phyloP scores from a whole-genome alignment of 371 early-diverging fungal genomes.

The Enterocytospora artemiae region DNA sequence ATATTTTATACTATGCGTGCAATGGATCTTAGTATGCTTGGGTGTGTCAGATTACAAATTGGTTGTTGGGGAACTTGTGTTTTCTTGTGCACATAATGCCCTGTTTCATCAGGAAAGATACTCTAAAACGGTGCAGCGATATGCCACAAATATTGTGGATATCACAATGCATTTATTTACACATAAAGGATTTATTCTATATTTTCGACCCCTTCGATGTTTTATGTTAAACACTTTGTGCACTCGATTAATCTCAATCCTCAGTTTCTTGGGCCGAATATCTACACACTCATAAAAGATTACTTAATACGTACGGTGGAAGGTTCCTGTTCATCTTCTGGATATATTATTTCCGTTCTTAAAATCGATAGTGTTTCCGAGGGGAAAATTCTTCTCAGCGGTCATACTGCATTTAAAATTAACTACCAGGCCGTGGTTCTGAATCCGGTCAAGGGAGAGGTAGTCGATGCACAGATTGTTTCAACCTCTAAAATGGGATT shows the following conservation, averaged over 20 bases:
- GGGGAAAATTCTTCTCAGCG: slow-evolving; percentile 56
- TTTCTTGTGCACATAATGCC: no score
- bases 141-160: no score
- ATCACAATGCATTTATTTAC: no score
- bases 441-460: slow-evolving; percentile 87
- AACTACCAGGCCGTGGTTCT: slow-evolving; percentile 87
- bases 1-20: no score
- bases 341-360: slow-evolving; percentile 53
- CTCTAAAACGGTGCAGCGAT: no score
- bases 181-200: not conserved
- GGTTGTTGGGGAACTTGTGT: no score
- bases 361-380: slow-evolving; percentile 49
- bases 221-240: slow-evolving; percentile 48
- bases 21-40: no score
- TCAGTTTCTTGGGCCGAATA: slow-evolving; percentile 49
- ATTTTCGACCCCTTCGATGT: slow-evolving; percentile 43
- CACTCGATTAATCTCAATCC: slow-evolving; percentile 51
- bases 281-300: slow-evolving; percentile 48
- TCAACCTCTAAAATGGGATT: slow-evolving; percentile 91
- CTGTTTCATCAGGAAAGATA: no score
- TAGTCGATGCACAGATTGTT: slow-evolving; percentile 81
- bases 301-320: slow-evolving; percentile 50
- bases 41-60: no score
- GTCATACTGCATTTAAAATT: slow-evolving; percentile 79
- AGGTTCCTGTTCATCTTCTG: slow-evolving; percentile 53